These are phyloP conservation scores for Ceratobasidium sp. DNA, from an alignment of 1,284 basidiomycete species.

Conservation along the genomic window DNA sequence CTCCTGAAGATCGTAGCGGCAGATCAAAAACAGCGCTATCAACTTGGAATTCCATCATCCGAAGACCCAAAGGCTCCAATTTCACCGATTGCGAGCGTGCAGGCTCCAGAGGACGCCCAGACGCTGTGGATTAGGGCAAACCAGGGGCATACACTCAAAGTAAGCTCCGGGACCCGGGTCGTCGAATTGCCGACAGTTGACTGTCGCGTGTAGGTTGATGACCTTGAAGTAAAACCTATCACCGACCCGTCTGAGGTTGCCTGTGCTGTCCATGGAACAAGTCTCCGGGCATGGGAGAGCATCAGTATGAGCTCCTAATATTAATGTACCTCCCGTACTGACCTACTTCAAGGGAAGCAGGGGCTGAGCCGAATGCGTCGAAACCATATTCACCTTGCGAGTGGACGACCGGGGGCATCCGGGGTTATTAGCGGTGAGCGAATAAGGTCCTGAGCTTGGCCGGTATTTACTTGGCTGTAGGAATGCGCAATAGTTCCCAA, in stretches of 20 bases:
- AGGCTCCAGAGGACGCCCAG: constrained; percentile 52
- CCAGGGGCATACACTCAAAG: constrained; percentile 90
- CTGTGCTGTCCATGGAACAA: constrained; percentile 82
- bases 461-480: constrained; percentile 53
- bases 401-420: constrained; percentile 59
- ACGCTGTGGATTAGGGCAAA: constrained; percentile 86
- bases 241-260: constrained; percentile 67
- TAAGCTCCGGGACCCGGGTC: constrained; percentile 46
- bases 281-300: constrained; percentile 65
- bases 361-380: constrained; percentile 85
- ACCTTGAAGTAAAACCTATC: constrained; percentile 72
- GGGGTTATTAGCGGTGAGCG: constrained; percentile 75
- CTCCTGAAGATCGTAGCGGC: constrained; percentile 75
- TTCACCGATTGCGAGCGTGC: constrained; percentile 33
- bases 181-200: not conserved
- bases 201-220: constrained; percentile 57
- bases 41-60: constrained; percentile 66
- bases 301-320: constrained; percentile 61
- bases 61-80: constrained; percentile 39
- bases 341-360: constrained; percentile 57
- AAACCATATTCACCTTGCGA: constrained; percentile 89
- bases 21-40: constrained; percentile 81
- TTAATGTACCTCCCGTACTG: not conserved
- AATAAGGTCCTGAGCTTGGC: no score
- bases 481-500: constrained; percentile 76